Percentiles rank a stretch among this genome's conserved stretches.
phyloP scores from a whole-genome alignment of 2,329 filamentous ascomycete species.

The Gnomoniopsis smithogilvyi region DNA sequence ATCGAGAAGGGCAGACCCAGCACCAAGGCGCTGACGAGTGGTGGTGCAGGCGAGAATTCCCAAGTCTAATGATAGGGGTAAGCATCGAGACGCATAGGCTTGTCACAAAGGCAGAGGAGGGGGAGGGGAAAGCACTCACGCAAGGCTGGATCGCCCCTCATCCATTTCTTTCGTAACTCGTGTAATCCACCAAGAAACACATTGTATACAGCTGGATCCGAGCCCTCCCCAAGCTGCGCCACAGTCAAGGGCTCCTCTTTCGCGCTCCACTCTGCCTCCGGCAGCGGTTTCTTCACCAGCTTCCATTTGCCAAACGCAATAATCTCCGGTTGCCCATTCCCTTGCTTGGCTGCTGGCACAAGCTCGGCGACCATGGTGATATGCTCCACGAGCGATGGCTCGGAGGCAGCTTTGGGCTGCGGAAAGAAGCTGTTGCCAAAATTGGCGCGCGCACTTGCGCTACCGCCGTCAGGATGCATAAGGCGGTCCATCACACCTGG shows the following conservation, averaged over 20 bases:
- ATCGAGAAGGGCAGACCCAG: constrained; percentile 25
- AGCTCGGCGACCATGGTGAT: constrained; percentile 26
- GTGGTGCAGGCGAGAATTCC: constrained; percentile 23
- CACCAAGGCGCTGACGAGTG: constrained; percentile 23
- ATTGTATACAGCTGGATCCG: constrained; percentile 20
- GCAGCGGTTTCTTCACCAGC: constrained; percentile 20
- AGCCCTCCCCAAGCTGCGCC: constrained; percentile 23
- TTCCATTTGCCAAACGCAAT: constrained; percentile 28
- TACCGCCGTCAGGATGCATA: constrained; percentile 23
- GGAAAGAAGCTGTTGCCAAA: constrained; percentile 17
- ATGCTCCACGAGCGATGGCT: neutral
- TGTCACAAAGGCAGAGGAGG: no score
- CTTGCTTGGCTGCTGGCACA: constrained; percentile 8
- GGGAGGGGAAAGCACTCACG: constrained; percentile 21
- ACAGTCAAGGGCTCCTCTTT: constrained; percentile 7
- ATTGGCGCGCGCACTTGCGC: constrained; percentile 16
- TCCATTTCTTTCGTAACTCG: constrained; percentile 13
- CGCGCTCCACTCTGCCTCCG: constrained; percentile 25
- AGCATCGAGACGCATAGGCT: no score
- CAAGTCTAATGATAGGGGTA: constrained; percentile 20
- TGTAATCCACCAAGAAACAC: constrained; percentile 25
- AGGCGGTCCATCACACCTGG: constrained; percentile 23
- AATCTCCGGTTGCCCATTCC: constrained; percentile 21
- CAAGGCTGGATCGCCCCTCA: constrained; percentile 24
- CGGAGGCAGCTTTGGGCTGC: neutral